Evolutionary conservation across 345 rosid genomes (phyloP), one percentile per base, ranked within the genome.

Genomic region (Rubroshorea leprosula): DNA sequence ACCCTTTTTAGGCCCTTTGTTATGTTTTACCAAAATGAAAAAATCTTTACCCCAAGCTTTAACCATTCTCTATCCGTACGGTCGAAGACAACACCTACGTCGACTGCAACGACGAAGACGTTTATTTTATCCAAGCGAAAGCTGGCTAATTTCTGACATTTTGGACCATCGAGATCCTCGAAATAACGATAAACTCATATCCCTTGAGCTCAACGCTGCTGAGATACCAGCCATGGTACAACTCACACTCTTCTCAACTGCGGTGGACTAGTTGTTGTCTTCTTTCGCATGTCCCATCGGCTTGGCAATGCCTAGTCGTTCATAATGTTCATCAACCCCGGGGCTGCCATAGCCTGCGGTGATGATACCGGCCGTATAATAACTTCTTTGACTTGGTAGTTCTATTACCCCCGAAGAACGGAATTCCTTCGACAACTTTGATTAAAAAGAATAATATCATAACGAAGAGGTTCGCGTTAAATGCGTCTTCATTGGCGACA

Each of bases 341-440:
- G 4, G 47, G 47, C 47, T 5, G 18, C 47, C 14, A 14, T 44
- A 13, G 17, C 17, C 2, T n/a, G 6, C 18, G 18, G 47, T 16
- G 16, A 44, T n/a, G 14, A 7, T n/a, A 14, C 2, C 27, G 24
- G 31, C n/a, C n/a, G n/a, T n/a, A n/a, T 72, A 24, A 12, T 55
- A 17, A 19, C 48, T 15, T 77, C 5, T 70, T 83, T 23, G 61
- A 55, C 22, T 68, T 71, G 2, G 64, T 75, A 4, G 41, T 41
- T 5, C 54, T 76, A 41, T 72, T 83, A 49, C 86, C 86, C 3
- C 77, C 78, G 0, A 53, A 55, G 23, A 70, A 74, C n/a, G n/a
- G n/a, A 6, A 23, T 60, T 16, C 27, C 41, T 20, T 18, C 54
- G 20, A 24, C 39, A 21, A 61, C 50, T 3, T 64, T 68, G 19